Evolutionary conservation across 1,284 basidiomycete species (phyloP).

Genomic region (Ustilago hordei): DNA sequence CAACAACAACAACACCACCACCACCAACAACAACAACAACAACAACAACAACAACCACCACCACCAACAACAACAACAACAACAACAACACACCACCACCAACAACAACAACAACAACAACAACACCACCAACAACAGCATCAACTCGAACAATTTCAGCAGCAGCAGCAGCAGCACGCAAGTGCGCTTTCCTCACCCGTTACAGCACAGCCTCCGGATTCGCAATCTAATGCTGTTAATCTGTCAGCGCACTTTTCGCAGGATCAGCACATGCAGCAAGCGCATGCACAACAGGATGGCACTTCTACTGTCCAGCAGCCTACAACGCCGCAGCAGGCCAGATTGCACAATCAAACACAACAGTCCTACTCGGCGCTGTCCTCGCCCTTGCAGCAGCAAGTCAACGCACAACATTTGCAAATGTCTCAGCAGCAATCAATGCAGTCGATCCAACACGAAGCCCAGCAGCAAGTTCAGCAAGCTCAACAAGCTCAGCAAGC

Average conservation of each 20-base stretch:
- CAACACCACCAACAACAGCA: slow-evolving; percentile 14
- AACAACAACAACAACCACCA: slow-evolving; percentile 13
- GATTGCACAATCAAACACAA: slow-evolving; percentile 21
- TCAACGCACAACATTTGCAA: slow-evolving; percentile 25
- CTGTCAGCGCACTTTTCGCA: slow-evolving; percentile 14
- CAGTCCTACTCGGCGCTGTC: slow-evolving; percentile 27
- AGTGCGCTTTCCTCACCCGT: slow-evolving; percentile 27
- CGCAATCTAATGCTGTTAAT: background rate
- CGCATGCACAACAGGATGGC: slow-evolving; percentile 14
- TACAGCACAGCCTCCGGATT: slow-evolving; percentile 16
- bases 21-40: slow-evolving; percentile 18
- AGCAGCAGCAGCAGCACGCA: slow-evolving; percentile 17
- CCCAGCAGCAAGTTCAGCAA: slow-evolving; percentile 22
- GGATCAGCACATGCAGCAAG: slow-evolving; percentile 12
- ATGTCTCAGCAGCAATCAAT: slow-evolving; percentile 14
- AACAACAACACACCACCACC: background rate
- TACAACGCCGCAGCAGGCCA: slow-evolving; percentile 23
- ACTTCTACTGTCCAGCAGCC: slow-evolving; percentile 11
- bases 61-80: background rate
- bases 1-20: slow-evolving; percentile 24
- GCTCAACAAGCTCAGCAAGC: slow-evolving; percentile 2
- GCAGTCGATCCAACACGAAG: slow-evolving; percentile 30
- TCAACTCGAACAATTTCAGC: slow-evolving; percentile 20
- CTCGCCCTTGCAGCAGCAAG: slow-evolving; percentile 39
- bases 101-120: background rate